Percentiles rank a stretch among this genome's conserved stretches.
Conservation (phyloP, 192 early-diverging fungal genomes). For the Entrophospora sp. region DNA sequence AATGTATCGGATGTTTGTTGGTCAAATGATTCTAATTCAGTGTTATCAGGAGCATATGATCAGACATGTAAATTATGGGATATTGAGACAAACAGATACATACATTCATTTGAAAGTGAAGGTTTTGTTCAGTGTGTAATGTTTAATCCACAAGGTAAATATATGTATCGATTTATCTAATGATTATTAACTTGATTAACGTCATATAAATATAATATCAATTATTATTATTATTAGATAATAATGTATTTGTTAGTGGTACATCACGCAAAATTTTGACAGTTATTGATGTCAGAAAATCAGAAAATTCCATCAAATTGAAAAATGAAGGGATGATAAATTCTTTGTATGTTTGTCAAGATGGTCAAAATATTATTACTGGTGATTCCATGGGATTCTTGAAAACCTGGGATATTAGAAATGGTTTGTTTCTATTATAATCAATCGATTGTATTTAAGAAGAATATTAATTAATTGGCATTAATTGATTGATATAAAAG, state of each 20-base stretch:
- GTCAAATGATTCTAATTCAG: constrained; percentile 52
- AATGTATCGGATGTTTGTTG: constrained; percentile 76
- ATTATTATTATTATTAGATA: constrained; percentile 37
- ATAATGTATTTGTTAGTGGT: constrained; percentile 65
- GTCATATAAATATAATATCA: too few relatives aligned
- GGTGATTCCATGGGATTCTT: constrained; percentile 81
- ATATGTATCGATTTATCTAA: constrained; percentile 23
- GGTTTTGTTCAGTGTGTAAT: constrained; percentile 83
- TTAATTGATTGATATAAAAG: background rate
- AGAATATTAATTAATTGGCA: background rate
- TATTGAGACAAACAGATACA: constrained; percentile 53
- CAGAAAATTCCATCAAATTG: constrained; percentile 29
- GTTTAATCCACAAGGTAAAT: constrained; percentile 61
- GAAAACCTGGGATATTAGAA: constrained; percentile 89
- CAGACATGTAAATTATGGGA: constrained; percentile 78
- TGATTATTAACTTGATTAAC: too few relatives aligned
- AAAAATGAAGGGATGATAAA: constrained; percentile 77
- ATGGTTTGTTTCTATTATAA: too few relatives aligned
- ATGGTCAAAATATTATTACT: constrained; percentile 64
- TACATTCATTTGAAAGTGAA: constrained; percentile 56
- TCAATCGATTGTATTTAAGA: background rate
- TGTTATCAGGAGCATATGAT: constrained; percentile 73
- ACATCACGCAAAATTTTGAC: constrained; percentile 65
- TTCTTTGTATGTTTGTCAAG: constrained; percentile 64
- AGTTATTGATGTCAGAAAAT: constrained; percentile 54